phyloP scores from a whole-genome alignment of 1,284 basidiomycete species.

The Stygiomarasmius scandens region DNA sequence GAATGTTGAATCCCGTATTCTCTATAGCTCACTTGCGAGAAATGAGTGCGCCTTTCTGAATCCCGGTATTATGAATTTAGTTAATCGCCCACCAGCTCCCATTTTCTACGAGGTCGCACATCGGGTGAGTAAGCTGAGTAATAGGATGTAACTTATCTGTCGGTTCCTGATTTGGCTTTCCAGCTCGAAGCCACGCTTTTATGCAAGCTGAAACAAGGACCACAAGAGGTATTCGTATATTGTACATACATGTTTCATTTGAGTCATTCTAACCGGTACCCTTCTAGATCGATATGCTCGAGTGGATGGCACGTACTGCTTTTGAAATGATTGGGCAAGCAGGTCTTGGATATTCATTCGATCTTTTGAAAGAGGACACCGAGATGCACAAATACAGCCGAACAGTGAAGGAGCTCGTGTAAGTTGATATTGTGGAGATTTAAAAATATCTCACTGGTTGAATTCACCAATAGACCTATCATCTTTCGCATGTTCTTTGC shows the following conservation, averaged over 20 bases:
- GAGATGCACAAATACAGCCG: slow-evolving; percentile 12
- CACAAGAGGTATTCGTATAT: background rate
- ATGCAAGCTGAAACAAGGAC: background rate
- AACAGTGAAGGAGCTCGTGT: slow-evolving; percentile 29
- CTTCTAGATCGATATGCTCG: slow-evolving; percentile 20
- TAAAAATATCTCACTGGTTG: background rate
- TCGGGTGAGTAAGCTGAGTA: slow-evolving; percentile 5
- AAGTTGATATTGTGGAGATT: too few relatives aligned
- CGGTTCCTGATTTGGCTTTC: too few relatives aligned
- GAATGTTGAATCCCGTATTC: slow-evolving; percentile 42
- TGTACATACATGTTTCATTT: background rate
- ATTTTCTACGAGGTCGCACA: slow-evolving; percentile 11
- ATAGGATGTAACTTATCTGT: too few relatives aligned
- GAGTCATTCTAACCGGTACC: too few relatives aligned
- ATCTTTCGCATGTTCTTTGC: slow-evolving; percentile 16
- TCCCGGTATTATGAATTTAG: too few relatives aligned
- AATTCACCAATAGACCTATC: background rate
- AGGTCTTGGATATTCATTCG: slow-evolving; percentile 24
- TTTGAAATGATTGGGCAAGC: slow-evolving; percentile 25
- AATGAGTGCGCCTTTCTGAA: slow-evolving; percentile 22
- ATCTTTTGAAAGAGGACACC: slow-evolving; percentile 14
- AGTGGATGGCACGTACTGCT: slow-evolving; percentile 22
- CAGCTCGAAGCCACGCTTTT: background rate
- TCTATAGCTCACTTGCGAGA: slow-evolving; percentile 36
- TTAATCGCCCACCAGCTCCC: too few relatives aligned